These are phyloP conservation scores for Remersonia thermophila DNA, from an alignment of 2,329 filamentous ascomycete species.

Conservation along the genomic window DNA sequence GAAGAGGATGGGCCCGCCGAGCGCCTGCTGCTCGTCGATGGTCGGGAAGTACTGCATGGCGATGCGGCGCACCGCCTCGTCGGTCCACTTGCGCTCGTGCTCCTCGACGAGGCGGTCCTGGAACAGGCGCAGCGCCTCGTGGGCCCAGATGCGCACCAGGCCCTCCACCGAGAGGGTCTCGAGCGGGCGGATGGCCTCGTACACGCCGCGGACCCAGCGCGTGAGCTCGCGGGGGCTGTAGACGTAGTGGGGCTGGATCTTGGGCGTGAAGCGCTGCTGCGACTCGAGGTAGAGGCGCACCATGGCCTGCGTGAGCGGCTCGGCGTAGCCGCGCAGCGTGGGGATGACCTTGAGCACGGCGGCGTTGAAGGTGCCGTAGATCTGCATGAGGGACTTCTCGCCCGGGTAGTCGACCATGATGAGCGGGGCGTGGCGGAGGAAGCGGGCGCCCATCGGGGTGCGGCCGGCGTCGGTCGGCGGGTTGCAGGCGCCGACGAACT, in stretches of 20 bases:
- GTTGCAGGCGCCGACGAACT: slow-evolving; percentile 98
- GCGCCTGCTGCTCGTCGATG: slow-evolving; percentile 79
- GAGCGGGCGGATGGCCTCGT: slow-evolving; percentile 88
- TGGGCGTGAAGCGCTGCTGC: slow-evolving; percentile 84
- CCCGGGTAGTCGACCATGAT: slow-evolving; percentile 99
- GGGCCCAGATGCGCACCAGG: slow-evolving; percentile 92
- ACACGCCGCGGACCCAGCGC: slow-evolving; percentile 92
- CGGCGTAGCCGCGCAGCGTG: slow-evolving; percentile 85
- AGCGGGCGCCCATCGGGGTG: slow-evolving; percentile 84
- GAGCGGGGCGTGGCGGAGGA: slow-evolving; percentile 91
- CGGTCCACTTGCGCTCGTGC: slow-evolving; percentile 90
- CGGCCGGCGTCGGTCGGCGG: slow-evolving; percentile 94
- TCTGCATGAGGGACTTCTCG: slow-evolving; percentile 85
- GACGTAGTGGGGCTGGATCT: slow-evolving; percentile 97
- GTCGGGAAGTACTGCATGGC: slow-evolving; percentile 87
- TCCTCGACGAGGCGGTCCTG: slow-evolving; percentile 93
- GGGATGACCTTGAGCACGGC: slow-evolving; percentile 96
- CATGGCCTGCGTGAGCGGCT: slow-evolving; percentile 92
- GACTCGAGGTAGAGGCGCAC: slow-evolving; percentile 93
- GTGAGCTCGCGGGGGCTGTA: slow-evolving; percentile 98
- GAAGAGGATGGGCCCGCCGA: slow-evolving; percentile 89
- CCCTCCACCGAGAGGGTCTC: slow-evolving; percentile 83
- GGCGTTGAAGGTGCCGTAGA: slow-evolving; percentile 96
- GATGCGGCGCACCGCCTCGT: slow-evolving; percentile 73
- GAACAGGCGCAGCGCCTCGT: slow-evolving; percentile 91